phyloP scores from a whole-genome alignment of 345 rosid species.

The Barbarea vulgaris region DNA sequence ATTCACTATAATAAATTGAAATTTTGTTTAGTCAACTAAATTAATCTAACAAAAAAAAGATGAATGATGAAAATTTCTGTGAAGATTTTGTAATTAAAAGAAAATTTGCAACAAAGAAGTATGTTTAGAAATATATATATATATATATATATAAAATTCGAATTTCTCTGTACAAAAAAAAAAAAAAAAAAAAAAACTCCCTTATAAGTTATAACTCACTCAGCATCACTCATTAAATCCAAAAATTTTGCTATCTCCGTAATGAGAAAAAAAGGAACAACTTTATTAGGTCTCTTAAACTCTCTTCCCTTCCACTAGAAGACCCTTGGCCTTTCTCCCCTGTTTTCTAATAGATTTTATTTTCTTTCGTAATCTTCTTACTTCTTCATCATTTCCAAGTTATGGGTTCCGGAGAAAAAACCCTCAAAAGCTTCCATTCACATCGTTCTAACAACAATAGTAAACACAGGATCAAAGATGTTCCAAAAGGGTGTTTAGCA shows the following conservation, averaged over 20 bases:
- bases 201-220: not conserved
- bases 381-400: not conserved
- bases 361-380: not conserved
- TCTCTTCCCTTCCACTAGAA: slow-evolving; percentile 36
- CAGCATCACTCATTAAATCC: slow-evolving; percentile 24
- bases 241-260: slow-evolving; percentile 10
- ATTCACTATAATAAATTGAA: not conserved
- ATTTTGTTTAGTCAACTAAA: not conserved
- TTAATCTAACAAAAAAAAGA: not conserved
- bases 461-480: slow-evolving; percentile 44
- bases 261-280: slow-evolving; percentile 37
- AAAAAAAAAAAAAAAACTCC: not conserved
- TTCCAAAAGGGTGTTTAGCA: slow-evolving; percentile 65
- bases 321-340: slow-evolving; percentile 48
- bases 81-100: not conserved
- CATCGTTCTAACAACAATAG: slow-evolving; percentile 23
- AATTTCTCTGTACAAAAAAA: slow-evolving; percentile 2
- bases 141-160: too few species aligned
- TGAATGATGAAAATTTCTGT: not conserved
- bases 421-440: slow-evolving; percentile 12
- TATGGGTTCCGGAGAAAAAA: slow-evolving; percentile 40
- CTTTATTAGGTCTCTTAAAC: slow-evolving; percentile 34
- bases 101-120: not conserved
- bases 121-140: not conserved
- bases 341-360: not conserved